Conservation (phyloP, 1,284 basidiomycete genomes). For the Malassezia dermatis region DNA sequence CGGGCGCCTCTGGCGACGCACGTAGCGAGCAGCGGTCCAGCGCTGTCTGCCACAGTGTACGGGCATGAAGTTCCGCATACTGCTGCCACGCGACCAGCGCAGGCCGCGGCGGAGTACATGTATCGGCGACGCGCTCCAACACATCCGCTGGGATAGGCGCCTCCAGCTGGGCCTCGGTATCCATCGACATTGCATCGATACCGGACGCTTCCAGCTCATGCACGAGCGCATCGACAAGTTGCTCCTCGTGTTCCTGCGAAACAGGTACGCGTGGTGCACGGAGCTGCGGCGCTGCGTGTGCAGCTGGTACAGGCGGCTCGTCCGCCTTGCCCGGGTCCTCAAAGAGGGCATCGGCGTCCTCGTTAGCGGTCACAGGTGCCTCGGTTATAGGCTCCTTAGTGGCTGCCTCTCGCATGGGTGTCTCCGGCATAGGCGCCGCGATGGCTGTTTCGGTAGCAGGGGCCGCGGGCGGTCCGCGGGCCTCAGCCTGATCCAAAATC, state of each 20-base stretch:
- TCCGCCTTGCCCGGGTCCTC: not conserved
- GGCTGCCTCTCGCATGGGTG: not conserved
- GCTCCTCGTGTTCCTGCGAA: not conserved
- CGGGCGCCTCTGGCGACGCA: not conserved
- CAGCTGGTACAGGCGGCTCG: not conserved
- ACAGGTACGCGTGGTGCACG: not conserved
- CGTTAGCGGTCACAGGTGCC: not conserved
- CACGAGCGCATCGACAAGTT: not conserved
- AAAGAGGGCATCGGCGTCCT: not conserved
- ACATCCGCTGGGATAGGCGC: not conserved
- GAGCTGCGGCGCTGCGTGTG: not conserved
- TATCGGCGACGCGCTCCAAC: not conserved
- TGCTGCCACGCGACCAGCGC: conserved; percentile 3
- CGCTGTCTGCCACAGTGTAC: conserved; percentile 2
- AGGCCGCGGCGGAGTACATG: not conserved
- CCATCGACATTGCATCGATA: not conserved
- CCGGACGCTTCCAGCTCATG: not conserved
- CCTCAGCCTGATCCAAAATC: not conserved
- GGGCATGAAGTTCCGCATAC: not conserved
- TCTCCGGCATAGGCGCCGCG: not conserved
- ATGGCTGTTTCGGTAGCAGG: too few species aligned
- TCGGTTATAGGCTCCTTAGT: not conserved
- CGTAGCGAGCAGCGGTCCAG: conserved; percentile 4
- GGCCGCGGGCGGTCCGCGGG: too few species aligned
- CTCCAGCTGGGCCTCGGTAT: not conserved